Evolutionary conservation across 140 eudicot species (phyloP).

Genomic region (Erigeron philadelphicus): DNA sequence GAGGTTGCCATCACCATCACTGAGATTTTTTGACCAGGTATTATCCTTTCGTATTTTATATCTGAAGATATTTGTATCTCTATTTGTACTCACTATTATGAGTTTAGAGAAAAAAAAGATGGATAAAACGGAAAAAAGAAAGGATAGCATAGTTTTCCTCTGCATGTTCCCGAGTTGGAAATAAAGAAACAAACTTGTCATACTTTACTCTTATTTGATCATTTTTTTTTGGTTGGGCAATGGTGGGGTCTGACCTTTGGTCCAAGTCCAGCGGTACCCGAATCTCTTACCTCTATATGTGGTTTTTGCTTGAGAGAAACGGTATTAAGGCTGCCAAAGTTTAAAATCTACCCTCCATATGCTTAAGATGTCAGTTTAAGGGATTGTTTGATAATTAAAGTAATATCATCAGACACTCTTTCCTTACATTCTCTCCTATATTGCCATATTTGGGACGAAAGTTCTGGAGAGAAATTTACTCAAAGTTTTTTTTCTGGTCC

Average conservation of each 20-base stretch:
- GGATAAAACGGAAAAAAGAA: neutral
- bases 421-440: neutral
- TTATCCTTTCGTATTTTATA: constrained; percentile 6
- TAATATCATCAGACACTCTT: neutral
- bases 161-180: neutral
- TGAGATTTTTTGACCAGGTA: constrained; percentile 82
- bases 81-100: neutral
- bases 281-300: neutral
- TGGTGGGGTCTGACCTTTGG: neutral
- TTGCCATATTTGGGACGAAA: neutral
- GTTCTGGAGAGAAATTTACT: neutral
- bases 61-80: constrained; percentile 15
- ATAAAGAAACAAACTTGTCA: neutral
- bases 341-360: neutral
- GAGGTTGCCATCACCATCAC: constrained; percentile 90
- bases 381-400: neutral
- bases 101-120: neutral
- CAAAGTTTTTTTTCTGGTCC: neutral
- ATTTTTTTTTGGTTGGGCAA: too few species aligned
- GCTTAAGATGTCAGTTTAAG: neutral
- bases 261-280: neutral
- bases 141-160: neutral
- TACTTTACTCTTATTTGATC: too few species aligned
- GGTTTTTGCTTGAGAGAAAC: neutral
- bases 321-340: neutral